Conservation (phyloP, 1,284 basidiomycete genomes). For the Apiotrichum brassicae region DNA sequence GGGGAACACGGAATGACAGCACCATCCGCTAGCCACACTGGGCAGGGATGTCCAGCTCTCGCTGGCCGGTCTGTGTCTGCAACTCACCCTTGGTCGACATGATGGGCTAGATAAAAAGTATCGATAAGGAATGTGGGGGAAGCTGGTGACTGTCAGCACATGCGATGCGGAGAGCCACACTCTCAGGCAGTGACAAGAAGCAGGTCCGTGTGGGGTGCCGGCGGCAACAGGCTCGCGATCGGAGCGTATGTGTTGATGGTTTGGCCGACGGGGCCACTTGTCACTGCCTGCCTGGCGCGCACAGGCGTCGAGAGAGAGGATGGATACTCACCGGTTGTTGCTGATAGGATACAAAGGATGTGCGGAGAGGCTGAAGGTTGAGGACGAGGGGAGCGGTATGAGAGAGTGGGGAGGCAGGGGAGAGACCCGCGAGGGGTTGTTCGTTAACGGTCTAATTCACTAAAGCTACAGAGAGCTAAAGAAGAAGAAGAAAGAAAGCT, state of each 20-base stretch:
- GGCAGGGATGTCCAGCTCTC: too few species aligned
- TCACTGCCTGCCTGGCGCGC: too few species aligned
- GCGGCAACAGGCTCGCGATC: neutral
- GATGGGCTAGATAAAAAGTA: constrained; percentile 10
- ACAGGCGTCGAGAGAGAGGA: too few species aligned
- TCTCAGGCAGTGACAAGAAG: neutral
- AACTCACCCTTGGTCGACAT: constrained; percentile 48
- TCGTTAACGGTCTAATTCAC: constrained; percentile 4
- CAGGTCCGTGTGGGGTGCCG: neutral
- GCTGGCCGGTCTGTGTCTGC: neutral
- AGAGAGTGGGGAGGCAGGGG: constrained; percentile 3
- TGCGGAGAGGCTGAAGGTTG: too few species aligned
- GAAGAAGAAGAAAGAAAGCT: constrained; percentile 5
- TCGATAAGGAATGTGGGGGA: constrained; percentile 3
- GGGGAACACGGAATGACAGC: too few species aligned
- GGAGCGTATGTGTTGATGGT: neutral
- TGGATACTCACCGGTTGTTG: neutral
- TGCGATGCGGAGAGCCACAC: too few species aligned
- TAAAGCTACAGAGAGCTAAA: constrained; percentile 20
- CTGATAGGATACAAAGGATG: neutral
- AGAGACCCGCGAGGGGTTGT: constrained; percentile 3
- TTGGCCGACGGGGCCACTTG: neutral
- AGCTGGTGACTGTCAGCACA: constrained; percentile 2
- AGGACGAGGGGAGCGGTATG: constrained; percentile 1
- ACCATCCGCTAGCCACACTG: too few species aligned